Conservation (phyloP, 2,329 filamentous ascomycete genomes). For the Colletotrichum echinochloae region DNA sequence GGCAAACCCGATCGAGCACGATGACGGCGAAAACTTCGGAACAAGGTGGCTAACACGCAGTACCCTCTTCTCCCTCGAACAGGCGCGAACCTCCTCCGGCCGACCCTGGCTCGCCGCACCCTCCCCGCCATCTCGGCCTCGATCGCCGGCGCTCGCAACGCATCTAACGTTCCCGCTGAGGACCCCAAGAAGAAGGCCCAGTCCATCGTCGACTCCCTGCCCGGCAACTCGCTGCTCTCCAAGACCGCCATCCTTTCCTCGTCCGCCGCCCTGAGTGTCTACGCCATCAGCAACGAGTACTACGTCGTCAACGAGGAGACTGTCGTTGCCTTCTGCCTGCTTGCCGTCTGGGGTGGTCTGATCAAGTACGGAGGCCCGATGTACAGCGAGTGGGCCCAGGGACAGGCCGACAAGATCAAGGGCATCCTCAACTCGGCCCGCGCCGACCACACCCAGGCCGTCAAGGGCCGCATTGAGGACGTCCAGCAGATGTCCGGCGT, state of each 20-base stretch:
- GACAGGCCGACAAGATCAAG: constrained; percentile 92
- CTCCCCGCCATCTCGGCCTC: constrained; percentile 80
- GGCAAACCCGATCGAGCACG: constrained; percentile 41
- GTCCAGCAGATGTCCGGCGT: constrained; percentile 95
- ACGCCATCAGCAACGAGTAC: constrained; percentile 99
- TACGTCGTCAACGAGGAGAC: constrained; percentile 99
- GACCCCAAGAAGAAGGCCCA: constrained; percentile 97
- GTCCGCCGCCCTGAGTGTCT: constrained; percentile 88
- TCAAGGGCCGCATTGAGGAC: constrained; percentile 92
- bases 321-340: constrained; percentile 90
- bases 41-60: constrained; percentile 40
- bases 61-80: constrained; percentile 45
- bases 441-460: constrained; percentile 93
- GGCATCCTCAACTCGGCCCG: constrained; percentile 94
- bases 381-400: constrained; percentile 93
- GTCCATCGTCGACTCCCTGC: constrained; percentile 92
- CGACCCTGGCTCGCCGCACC: constrained; percentile 79
- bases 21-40: constrained; percentile 23
- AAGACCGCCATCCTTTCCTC: constrained; percentile 98
- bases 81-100: constrained; percentile 94
- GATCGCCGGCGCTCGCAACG: constrained; percentile 73
- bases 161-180: constrained; percentile 83
- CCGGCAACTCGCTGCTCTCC: constrained; percentile 90
- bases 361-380: constrained; percentile 94
- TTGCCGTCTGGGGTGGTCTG: constrained; percentile 91